A percentile compares a stretch with the other conserved stretches of the same genome.
Conservation (phyloP, 179 eudicot genomes). For the Sideroxylon spinosum region DNA sequence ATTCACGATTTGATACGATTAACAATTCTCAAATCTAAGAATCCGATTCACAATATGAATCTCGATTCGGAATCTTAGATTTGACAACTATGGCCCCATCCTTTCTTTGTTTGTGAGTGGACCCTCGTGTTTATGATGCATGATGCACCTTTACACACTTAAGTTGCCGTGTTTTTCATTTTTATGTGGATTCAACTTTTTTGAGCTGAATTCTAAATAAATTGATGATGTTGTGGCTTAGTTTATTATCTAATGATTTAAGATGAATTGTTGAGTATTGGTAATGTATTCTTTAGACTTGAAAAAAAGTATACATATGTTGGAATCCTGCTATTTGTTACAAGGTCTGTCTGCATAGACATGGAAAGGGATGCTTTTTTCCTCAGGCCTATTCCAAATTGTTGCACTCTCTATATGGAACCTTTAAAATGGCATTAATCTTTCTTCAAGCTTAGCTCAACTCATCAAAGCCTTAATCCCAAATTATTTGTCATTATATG, state of each 20-base stretch:
- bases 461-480: too few species aligned
- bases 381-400: neutral
- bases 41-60: too few species aligned
- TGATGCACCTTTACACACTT: neutral
- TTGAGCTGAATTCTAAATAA: neutral
- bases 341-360: too few species aligned
- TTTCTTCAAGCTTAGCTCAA: neutral
- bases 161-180: neutral
- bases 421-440: constrained; percentile 3
- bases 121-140: neutral
- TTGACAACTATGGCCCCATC: neutral
- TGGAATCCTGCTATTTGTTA: constrained; percentile 1
- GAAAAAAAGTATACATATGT: neutral
- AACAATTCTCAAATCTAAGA: too few species aligned
- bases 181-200: neutral
- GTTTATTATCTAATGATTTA: neutral
- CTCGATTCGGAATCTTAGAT: too few species aligned
- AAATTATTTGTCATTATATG: neutral
- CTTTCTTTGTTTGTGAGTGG: neutral
- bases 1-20: too few species aligned
- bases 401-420: neutral
- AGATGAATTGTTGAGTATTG: neutral
- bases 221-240: neutral
- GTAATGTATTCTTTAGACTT: neutral
- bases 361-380: too few species aligned